These are phyloP conservation scores for Gomphus sp. DNA, from an alignment of 1,284 basidiomycete species.

Conservation along the genomic window DNA sequence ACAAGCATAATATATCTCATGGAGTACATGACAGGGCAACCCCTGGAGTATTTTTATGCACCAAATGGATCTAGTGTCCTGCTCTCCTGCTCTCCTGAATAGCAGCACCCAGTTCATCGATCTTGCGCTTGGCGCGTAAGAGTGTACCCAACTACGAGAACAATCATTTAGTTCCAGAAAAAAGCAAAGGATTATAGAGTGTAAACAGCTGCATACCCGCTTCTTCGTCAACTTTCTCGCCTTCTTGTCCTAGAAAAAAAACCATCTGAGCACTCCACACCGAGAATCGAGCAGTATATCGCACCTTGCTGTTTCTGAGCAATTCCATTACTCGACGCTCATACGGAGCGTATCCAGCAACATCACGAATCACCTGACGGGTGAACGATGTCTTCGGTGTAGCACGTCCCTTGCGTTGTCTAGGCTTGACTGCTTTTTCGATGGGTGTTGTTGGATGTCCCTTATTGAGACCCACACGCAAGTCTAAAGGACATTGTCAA, in stretches of 20 bases:
- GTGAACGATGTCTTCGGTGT: slow-evolving; percentile 87
- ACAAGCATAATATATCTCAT: not conserved
- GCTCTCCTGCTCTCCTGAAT: slow-evolving; percentile 87
- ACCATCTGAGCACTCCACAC: not conserved
- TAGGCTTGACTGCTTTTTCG: slow-evolving; percentile 71
- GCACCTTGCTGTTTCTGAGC: slow-evolving; percentile 96
- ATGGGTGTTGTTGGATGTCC: slow-evolving; percentile 91
- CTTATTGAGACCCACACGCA: slow-evolving; percentile 86
- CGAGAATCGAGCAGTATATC: slow-evolving; percentile 18
- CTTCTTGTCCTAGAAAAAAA: slow-evolving; percentile 77
- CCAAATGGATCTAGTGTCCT: slow-evolving; percentile 38
- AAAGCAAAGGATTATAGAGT: not conserved
- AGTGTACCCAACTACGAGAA: slow-evolving; percentile 78
- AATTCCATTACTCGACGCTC: slow-evolving; percentile 98
- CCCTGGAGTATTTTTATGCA: not conserved
- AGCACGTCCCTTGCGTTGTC: slow-evolving; percentile 87
- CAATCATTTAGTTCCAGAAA: not conserved
- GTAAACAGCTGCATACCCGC: slow-evolving; percentile 59
- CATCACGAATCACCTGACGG: slow-evolving; percentile 86
- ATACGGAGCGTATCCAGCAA: slow-evolving; percentile 97
- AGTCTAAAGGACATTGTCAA: slow-evolving; percentile 35
- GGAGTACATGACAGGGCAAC: not conserved
- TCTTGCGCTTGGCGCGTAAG: slow-evolving; percentile 93
- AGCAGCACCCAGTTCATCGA: slow-evolving; percentile 86
- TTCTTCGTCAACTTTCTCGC: slow-evolving; percentile 97